A percentile compares a stretch with the other conserved stretches of the same genome.
phyloP scores from a whole-genome alignment of 2,329 filamentous ascomycete genomes.

The Penicillium aurantiogriseum region DNA sequence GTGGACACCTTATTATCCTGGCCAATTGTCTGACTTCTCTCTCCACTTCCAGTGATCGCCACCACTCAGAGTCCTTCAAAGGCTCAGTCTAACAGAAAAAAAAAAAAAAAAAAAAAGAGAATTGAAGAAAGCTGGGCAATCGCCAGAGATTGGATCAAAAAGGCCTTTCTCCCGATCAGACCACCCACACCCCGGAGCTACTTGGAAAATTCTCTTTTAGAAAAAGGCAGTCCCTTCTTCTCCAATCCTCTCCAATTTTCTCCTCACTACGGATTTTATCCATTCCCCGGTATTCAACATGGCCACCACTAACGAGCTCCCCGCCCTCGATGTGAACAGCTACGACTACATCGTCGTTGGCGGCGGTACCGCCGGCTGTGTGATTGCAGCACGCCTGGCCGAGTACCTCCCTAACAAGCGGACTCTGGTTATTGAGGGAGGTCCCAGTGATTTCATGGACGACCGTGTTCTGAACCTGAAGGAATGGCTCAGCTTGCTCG shows the following conservation, averaged over 20 bases:
- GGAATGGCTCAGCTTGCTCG: constrained; percentile 81
- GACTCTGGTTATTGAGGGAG: constrained; percentile 81
- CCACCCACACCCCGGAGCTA: neutral
- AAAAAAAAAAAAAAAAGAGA: constrained; percentile 11
- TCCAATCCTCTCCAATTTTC: constrained; percentile 4
- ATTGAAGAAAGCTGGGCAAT: constrained; percentile 10
- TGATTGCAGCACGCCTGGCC: constrained; percentile 74
- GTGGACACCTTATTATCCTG: constrained; percentile 12
- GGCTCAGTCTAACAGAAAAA: constrained; percentile 13
- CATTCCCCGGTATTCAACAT: constrained; percentile 43
- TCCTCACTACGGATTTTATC: neutral
- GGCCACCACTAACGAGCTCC: constrained; percentile 65
- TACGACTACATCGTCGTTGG: constrained; percentile 86
- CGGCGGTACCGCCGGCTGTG: constrained; percentile 82
- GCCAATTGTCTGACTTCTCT: neutral
- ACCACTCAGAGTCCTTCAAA: constrained; percentile 17
- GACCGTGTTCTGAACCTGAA: constrained; percentile 82
- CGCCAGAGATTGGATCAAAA: constrained; percentile 9
- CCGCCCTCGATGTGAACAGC: constrained; percentile 61
- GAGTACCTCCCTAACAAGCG: constrained; percentile 80
- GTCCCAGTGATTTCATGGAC: constrained; percentile 85
- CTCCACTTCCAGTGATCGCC: constrained; percentile 13
- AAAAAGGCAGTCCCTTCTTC: neutral
- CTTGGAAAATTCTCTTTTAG: neutral
- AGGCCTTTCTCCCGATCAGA: constrained; percentile 12